Evolutionary conservation across 306 rosid species (phyloP).

Genomic region (Malus fusca): DNA sequence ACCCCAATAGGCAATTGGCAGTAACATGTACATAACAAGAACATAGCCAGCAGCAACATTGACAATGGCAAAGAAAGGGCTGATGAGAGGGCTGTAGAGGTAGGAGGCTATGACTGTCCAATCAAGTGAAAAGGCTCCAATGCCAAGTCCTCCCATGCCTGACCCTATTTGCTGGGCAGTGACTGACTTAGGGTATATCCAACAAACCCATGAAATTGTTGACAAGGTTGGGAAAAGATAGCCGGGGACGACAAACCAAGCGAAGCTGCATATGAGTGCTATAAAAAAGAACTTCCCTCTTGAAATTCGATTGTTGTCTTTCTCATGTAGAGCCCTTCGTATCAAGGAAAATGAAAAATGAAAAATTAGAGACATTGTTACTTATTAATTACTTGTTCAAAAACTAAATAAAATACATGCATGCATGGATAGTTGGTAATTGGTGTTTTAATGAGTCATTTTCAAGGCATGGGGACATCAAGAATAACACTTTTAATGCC

Average conservation of each 20-base stretch:
- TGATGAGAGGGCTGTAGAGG: constrained; percentile 20
- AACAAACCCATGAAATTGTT: constrained; percentile 58
- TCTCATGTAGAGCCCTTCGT: constrained; percentile 65
- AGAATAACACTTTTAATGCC: no score
- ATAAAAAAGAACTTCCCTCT: constrained; percentile 58
- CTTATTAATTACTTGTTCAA: neutral
- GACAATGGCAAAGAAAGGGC: constrained; percentile 37
- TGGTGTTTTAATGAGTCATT: neutral
- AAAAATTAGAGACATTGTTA: neutral
- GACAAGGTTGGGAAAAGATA: constrained; percentile 55
- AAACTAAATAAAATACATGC: neutral
- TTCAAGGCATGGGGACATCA: no score
- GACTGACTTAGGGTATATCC: constrained; percentile 27
- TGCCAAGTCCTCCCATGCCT: constrained; percentile 25
- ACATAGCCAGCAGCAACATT: constrained; percentile 26
- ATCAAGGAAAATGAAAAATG: neutral
- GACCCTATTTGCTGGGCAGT: constrained; percentile 33
- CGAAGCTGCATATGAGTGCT: constrained; percentile 54
- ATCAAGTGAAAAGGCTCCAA: constrained; percentile 27
- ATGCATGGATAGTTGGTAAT: neutral
- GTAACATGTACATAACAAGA: constrained; percentile 10
- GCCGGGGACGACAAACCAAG: constrained; percentile 61
- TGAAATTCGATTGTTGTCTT: constrained; percentile 29
- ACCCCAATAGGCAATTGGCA: constrained; percentile 29
- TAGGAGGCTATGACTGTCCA: constrained; percentile 30